Evolutionary conservation across 306 rosid species (phyloP).

Genomic region (Vachellia collinsii): DNA sequence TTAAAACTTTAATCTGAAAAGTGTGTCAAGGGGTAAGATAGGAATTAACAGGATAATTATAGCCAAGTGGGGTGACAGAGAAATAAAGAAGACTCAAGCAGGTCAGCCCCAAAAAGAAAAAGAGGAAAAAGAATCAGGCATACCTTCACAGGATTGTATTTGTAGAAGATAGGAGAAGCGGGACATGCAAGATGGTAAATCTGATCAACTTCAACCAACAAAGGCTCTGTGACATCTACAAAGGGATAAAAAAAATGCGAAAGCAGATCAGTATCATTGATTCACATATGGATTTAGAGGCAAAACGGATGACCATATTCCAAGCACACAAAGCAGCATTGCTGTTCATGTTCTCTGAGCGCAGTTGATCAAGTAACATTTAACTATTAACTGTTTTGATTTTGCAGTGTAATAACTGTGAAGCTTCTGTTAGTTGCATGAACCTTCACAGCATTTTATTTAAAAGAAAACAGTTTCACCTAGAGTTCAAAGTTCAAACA

Average conservation of each 20-base stretch:
- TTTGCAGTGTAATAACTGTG: conserved; percentile 15
- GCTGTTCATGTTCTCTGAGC: conserved; percentile 7
- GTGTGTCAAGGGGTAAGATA: not conserved
- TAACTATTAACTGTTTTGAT: conserved; percentile 15
- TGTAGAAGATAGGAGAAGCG: conserved; percentile 95
- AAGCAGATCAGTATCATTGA: conserved; percentile 27
- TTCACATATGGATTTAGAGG: conserved; percentile 25
- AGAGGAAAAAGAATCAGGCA: not conserved
- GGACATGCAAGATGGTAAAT: conserved; percentile 99
- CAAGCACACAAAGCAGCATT: conserved; percentile 21
- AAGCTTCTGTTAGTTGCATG: conserved; percentile 22
- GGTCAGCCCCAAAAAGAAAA: not conserved
- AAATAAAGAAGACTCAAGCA: conserved; percentile 20
- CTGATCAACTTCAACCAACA: conserved; percentile 92
- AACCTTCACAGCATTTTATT: conserved; percentile 6
- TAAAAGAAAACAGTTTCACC: conserved; percentile 21
- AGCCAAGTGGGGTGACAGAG: not conserved
- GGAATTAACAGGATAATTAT: not conserved
- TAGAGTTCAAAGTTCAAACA: conserved; percentile 34
- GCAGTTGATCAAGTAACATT: conserved; percentile 20
- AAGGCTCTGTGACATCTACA: conserved; percentile 86
- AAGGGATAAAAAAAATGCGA: conserved; percentile 25
- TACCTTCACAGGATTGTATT: conserved; percentile 98
- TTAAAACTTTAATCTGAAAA: not conserved
- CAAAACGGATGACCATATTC: conserved; percentile 11